Evolutionary conservation across 2,329 filamentous ascomycete genomes (phyloP), one percentile per base, ranked within the genome.

Genomic region (Cyclaneusma minus): DNA sequence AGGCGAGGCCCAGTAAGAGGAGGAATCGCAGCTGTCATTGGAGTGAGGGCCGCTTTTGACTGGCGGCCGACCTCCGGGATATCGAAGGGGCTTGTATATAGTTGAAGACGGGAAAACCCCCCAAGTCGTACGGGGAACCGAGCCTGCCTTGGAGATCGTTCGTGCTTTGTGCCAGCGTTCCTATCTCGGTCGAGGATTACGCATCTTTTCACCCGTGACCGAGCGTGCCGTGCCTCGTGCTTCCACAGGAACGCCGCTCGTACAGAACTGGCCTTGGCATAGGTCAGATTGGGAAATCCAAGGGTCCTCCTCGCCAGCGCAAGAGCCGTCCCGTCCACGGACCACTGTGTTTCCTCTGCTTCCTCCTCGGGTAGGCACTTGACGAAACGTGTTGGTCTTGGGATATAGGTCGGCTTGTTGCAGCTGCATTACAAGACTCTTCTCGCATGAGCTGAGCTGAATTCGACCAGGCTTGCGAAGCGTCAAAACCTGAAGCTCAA

Each of bases 321-420:
- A 21, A 21, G 24, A 30, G 10, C 23, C 28, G 27, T 17, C 29
- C 23, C 32, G 22, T 24, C 27, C 14, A 25, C 23, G 11, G 21
- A 25, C 16, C 35, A 39, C 35, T 36, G 40, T 44, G 39, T 40
- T 41, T 42, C 43, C 38, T 35, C 40, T 41, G 44, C 39, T 36
- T 34, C 42, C 35, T 42, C 39, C 31, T 29, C 36, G 33, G 36
- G 37, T 36, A 35, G 40, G 39, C 40, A 45, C 43, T 40, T 38
- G 36, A 35, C 39, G 40, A 42, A 45, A 44, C 43, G 42, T 44
- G 41, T 35, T 35, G 35, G 32, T n/a, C n/a, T n/a, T n/a, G 29
- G 29, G 34, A 24, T 40, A 29, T 16, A 25, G 16, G 24, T 22
- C 22, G 24, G 13, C 23, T 24, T 15, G 21, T 16, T 21, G 24